These are phyloP conservation scores for Phytophthora meadii DNA, from an alignment of 352 stramenopile genomes.

Conservation along the genomic window DNA sequence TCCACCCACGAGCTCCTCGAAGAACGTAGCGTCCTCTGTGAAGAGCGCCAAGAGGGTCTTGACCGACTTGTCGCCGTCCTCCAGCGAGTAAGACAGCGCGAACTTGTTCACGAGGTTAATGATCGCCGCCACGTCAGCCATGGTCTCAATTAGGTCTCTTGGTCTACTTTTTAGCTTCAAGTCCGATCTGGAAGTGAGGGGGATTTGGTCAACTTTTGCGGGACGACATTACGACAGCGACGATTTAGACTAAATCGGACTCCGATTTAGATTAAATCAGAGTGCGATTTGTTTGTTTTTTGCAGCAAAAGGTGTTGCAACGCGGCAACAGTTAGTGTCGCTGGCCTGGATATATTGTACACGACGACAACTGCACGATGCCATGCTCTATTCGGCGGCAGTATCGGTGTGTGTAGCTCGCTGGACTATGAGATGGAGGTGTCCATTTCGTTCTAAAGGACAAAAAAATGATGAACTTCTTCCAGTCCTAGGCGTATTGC, in stretches of 20 bases:
- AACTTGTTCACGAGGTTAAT: slow-evolving; percentile 90
- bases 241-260: too few relatives aligned
- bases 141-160: slow-evolving; percentile 28
- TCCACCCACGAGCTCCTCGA: slow-evolving; percentile 77
- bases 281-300: too few relatives aligned
- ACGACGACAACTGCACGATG: slow-evolving; percentile 19
- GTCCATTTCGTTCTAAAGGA: background rate
- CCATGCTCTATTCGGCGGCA: background rate
- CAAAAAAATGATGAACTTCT: too few relatives aligned
- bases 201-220: slow-evolving; percentile 2
- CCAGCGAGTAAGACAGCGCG: slow-evolving; percentile 78
- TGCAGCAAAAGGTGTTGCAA: too few relatives aligned
- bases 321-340: slow-evolving; percentile 9
- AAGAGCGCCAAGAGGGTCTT: slow-evolving; percentile 77
- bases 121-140: slow-evolving; percentile 78
- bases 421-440: too few relatives aligned
- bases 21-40: slow-evolving; percentile 74
- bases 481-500: too few relatives aligned
- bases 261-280: too few relatives aligned
- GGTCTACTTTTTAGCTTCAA: slow-evolving; percentile 25
- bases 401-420: background rate
- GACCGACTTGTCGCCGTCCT: slow-evolving; percentile 75
- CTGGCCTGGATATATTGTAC: slow-evolving; percentile 4
- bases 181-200: slow-evolving; percentile 36
- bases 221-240: slow-evolving; percentile 19